Conservation (phyloP, 306 rosid genomes). For the Phaseolus lunatus region DNA sequence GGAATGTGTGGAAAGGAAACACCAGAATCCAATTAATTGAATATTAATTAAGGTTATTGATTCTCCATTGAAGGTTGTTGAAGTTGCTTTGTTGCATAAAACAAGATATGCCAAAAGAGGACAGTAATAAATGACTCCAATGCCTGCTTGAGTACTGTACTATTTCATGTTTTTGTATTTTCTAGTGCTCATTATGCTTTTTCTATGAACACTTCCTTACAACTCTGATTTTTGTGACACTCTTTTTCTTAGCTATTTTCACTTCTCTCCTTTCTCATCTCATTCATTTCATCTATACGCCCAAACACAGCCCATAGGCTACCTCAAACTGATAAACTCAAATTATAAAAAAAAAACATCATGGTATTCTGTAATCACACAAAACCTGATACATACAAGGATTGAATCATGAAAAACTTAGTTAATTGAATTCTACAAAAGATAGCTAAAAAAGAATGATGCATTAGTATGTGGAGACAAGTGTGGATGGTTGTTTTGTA, state of each 20-base stretch:
- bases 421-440: too few species aligned
- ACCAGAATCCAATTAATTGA: too few species aligned
- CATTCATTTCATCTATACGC: neutral
- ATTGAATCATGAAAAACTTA: too few species aligned
- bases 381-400: too few species aligned
- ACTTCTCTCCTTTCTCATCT: neutral
- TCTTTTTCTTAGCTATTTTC: neutral
- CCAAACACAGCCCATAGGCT: neutral
- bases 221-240: neutral
- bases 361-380: too few species aligned
- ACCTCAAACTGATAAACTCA: neutral
- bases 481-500: too few species aligned
- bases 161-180: conserved; percentile 17
- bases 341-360: too few species aligned
- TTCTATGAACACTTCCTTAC: neutral
- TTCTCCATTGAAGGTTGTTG: too few species aligned
- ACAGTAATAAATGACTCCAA: neutral
- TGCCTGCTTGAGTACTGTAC: neutral
- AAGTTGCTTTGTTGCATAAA: neutral
- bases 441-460: too few species aligned
- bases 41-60: too few species aligned
- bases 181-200: neutral
- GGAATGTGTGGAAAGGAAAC: conserved; percentile 49
- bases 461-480: too few species aligned
- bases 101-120: neutral